phyloP scores from a whole-genome alignment of 768 basidiomycete genomes.

The Mycena latifolia region DNA sequence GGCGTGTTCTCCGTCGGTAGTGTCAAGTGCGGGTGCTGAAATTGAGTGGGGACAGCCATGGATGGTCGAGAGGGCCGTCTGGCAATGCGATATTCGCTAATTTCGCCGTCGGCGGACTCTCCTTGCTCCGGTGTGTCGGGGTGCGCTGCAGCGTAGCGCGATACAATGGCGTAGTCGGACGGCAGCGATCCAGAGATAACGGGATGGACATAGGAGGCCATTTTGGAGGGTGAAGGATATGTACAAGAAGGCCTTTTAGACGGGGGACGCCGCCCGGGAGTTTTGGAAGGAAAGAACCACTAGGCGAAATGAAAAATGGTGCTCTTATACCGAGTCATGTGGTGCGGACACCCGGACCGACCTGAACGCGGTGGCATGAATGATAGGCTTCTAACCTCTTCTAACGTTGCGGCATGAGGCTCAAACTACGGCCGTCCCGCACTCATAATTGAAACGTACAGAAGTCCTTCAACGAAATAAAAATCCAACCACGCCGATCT shows the following conservation, averaged over 20 bases:
- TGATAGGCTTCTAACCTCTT: too few species aligned
- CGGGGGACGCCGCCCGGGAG: too few species aligned
- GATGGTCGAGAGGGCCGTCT: constrained; percentile 29
- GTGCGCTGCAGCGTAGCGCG: constrained; percentile 57
- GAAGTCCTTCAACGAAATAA: too few species aligned
- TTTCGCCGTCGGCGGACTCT: constrained; percentile 10
- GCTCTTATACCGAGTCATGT: not conserved
- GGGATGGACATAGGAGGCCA: constrained; percentile 67
- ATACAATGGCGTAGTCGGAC: constrained; percentile 75
- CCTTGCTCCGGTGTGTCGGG: constrained; percentile 7
- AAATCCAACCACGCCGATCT: too few species aligned
- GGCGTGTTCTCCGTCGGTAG: constrained; percentile 66
- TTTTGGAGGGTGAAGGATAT: constrained; percentile 41
- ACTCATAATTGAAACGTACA: too few species aligned
- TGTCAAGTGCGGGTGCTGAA: constrained; percentile 16
- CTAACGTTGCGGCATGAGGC: too few species aligned
- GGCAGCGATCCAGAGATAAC: constrained; percentile 71
- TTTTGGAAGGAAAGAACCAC: too few species aligned
- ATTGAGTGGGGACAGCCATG: constrained; percentile 34
- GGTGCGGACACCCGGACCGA: not conserved
- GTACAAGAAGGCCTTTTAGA: not conserved
- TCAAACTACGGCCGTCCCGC: too few species aligned
- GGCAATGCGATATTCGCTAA: constrained; percentile 33
- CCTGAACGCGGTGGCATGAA: constrained; percentile 8
- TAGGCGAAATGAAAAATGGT: too few species aligned